These are phyloP conservation scores for Cyberlindnera saturnus DNA, from an alignment of 805 yeast genomes.

Conservation along the genomic window DNA sequence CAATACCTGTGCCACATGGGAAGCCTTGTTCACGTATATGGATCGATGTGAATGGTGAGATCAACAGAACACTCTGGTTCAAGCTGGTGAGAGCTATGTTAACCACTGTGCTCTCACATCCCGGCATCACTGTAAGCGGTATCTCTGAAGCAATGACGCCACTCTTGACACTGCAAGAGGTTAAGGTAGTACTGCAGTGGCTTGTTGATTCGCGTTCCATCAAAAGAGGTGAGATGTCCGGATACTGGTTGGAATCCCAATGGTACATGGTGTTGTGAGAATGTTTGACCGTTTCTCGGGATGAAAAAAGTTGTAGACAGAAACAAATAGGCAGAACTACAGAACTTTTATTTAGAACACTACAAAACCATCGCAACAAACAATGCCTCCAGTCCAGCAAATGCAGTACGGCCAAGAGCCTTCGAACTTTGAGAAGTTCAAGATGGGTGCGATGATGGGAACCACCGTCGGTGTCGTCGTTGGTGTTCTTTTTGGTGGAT, in stretches of 20 bases:
- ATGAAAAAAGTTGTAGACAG: background rate
- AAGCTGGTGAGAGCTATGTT: slow-evolving; percentile 43
- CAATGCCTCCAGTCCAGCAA: slow-evolving; percentile 56
- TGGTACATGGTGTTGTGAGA: slow-evolving; percentile 36
- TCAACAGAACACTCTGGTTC: slow-evolving; percentile 58
- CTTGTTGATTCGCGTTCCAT: slow-evolving; percentile 36
- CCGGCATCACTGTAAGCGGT: slow-evolving; percentile 39
- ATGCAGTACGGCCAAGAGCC: slow-evolving; percentile 56
- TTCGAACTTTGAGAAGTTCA: slow-evolving; percentile 90
- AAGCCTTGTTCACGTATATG: slow-evolving; percentile 63
- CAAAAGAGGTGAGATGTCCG: slow-evolving; percentile 27
- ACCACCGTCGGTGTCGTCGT: slow-evolving; percentile 78
- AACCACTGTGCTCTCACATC: slow-evolving; percentile 41
- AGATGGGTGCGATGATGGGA: slow-evolving; percentile 99
- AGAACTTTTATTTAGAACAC: background rate
- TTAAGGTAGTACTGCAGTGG: slow-evolving; percentile 37
- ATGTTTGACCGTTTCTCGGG: too few relatives aligned
- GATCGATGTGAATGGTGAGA: slow-evolving; percentile 60
- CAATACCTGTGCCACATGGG: slow-evolving; percentile 47
- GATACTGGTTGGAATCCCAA: slow-evolving; percentile 36
- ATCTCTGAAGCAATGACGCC: slow-evolving; percentile 18
- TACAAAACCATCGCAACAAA: background rate
- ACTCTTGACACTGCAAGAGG: slow-evolving; percentile 26
- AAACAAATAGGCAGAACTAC: background rate
- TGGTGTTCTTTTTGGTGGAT: slow-evolving; percentile 92